A percentile compares a stretch with the other conserved stretches of the same genome.
Conservation (phyloP, 495 filamentous ascomycete genomes). For the Aspergillus biplanus region DNA sequence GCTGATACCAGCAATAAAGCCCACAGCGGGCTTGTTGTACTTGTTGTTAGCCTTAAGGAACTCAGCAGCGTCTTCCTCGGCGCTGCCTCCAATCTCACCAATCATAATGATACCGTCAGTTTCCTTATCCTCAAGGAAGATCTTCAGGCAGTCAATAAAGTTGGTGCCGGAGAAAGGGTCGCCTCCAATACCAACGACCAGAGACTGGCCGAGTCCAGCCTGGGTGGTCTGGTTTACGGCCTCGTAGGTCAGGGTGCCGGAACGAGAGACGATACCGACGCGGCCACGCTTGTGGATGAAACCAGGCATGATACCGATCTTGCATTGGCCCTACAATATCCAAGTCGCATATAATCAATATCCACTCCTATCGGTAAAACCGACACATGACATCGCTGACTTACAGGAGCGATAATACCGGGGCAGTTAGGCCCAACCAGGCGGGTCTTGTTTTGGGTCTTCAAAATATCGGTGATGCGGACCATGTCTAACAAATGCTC, state of each 20-base stretch:
- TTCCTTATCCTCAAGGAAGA: slow-evolving; percentile 94
- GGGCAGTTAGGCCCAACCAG: slow-evolving; percentile 98
- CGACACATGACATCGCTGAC: slow-evolving; percentile 23
- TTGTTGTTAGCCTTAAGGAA: slow-evolving; percentile 92
- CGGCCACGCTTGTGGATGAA: slow-evolving; percentile 99
- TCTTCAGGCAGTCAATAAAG: slow-evolving; percentile 98
- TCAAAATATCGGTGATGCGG: slow-evolving; percentile 96
- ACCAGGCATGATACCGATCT: slow-evolving; percentile 99
- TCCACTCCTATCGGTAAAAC: neutral
- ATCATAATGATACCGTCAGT: slow-evolving; percentile 99
- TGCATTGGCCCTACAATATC: slow-evolving; percentile 82
- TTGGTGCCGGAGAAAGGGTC: slow-evolving; percentile 99
- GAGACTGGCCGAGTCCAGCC: slow-evolving; percentile 93
- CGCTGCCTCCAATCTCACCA: slow-evolving; percentile 96
- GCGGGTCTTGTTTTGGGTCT: slow-evolving; percentile 95
- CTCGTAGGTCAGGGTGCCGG: slow-evolving; percentile 98
- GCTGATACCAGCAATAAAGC: slow-evolving; percentile 98
- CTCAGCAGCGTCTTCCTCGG: slow-evolving; percentile 96
- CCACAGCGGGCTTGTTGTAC: slow-evolving; percentile 91
- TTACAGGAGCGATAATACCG: slow-evolving; percentile 88
- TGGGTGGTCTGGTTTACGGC: slow-evolving; percentile 99
- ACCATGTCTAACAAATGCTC: slow-evolving; percentile 80
- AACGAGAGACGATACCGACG: slow-evolving; percentile 97
- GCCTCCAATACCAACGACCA: slow-evolving; percentile 97
- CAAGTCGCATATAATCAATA: slow-evolving; percentile 14